A percentile compares a stretch with the other conserved stretches of the same genome.
Evolutionary conservation across 306 rosid species (phyloP).

Genomic region (Cicer arietinum): DNA sequence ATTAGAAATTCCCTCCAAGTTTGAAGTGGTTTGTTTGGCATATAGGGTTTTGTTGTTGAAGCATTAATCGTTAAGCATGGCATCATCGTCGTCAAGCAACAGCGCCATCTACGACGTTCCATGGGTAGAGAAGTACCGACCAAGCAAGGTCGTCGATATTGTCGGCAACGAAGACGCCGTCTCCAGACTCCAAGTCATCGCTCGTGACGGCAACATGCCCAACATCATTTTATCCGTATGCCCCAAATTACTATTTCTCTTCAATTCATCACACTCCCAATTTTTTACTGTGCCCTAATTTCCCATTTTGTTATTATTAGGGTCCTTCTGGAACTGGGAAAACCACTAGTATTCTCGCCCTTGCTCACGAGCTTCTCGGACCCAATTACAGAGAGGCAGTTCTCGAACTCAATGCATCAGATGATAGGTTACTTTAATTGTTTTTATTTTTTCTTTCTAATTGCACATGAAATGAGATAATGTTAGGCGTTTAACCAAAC

Average conservation of each 20-base stretch:
- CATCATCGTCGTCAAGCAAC: constrained; percentile 59
- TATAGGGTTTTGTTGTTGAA: neutral
- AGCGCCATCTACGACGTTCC: constrained; percentile 67
- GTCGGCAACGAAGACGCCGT: constrained; percentile 94
- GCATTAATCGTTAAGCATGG: constrained; percentile 46
- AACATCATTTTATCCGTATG: constrained; percentile 75
- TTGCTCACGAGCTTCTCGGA: constrained; percentile 89
- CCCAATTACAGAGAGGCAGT: constrained; percentile 88
- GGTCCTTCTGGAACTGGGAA: constrained; percentile 99
- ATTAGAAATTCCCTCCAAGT: constrained; percentile 13
- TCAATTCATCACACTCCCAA: neutral
- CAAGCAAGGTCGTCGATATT: constrained; percentile 76
- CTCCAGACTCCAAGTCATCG: constrained; percentile 87
- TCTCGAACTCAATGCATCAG: constrained; percentile 91
- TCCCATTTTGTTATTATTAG: constrained; percentile 47
- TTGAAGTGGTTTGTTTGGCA: neutral
- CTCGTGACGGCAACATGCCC: constrained; percentile 97
- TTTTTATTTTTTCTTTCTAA: neutral
- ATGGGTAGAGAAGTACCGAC: constrained; percentile 98
- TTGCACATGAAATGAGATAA: neutral
- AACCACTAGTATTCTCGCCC: constrained; percentile 94
- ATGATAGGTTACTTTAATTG: constrained; percentile 62
- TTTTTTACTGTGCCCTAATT: neutral
- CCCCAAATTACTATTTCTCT: neutral
- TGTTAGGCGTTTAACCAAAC: neutral